Conservation (phyloP, 2,329 filamentous ascomycete genomes). For the Aspergillus pseudonomiae region DNA sequence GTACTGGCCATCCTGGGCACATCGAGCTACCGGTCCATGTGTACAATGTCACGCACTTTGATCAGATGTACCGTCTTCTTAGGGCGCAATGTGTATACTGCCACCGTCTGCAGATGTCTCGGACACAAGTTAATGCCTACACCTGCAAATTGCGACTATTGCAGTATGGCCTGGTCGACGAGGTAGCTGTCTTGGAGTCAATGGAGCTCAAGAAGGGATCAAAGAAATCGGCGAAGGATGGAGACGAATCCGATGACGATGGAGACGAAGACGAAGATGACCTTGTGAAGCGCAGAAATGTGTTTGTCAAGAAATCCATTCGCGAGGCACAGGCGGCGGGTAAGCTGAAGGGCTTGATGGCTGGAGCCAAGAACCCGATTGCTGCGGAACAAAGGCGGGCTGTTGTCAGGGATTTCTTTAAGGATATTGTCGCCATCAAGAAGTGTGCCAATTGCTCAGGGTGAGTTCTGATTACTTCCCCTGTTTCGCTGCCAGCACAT, state of each 20-base stretch:
- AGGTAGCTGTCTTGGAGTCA: constrained; percentile 63
- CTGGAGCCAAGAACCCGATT: constrained; percentile 76
- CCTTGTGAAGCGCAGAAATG: constrained; percentile 60
- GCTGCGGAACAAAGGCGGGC: constrained; percentile 74
- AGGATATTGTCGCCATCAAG: constrained; percentile 68
- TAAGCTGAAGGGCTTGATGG: constrained; percentile 45
- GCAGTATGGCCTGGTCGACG: constrained; percentile 77
- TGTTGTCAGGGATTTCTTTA: constrained; percentile 80
- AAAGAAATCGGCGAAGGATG: constrained; percentile 48
- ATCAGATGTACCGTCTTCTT: constrained; percentile 82
- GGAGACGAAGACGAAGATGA: constrained; percentile 58
- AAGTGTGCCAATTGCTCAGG: constrained; percentile 69
- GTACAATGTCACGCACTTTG: constrained; percentile 96
- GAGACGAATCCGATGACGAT: constrained; percentile 63
- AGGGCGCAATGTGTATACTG: constrained; percentile 91
- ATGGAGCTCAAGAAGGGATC: constrained; percentile 49
- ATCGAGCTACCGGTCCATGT: constrained; percentile 92
- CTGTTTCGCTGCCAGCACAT: constrained; percentile 6
- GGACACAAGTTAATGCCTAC: constrained; percentile 75
- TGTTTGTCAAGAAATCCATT: constrained; percentile 75
- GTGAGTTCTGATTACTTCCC: constrained; percentile 35
- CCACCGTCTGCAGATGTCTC: constrained; percentile 78
- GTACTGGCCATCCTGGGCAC: constrained; percentile 91
- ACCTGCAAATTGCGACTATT: constrained; percentile 83
- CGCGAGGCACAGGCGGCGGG: constrained; percentile 58